Evolutionary conservation across 495 filamentous ascomycete species (phyloP).

Genomic region (Aeminium ludgeri): DNA sequence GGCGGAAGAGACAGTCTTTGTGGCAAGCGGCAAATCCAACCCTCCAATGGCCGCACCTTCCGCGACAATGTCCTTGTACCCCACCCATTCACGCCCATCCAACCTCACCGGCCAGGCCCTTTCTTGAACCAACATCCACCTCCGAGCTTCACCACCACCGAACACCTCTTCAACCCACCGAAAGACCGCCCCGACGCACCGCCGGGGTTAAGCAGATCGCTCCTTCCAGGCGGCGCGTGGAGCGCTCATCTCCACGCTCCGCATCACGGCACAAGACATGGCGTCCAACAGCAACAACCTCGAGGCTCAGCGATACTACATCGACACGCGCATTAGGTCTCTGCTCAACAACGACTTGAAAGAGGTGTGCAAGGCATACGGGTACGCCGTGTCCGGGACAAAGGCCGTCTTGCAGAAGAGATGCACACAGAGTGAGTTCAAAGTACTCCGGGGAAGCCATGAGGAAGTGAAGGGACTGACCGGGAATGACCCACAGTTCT

Average conservation of each 20-base stretch:
- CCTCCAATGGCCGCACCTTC: conserved; percentile 6
- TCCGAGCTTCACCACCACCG: too few species aligned
- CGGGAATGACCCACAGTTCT: conserved; percentile 8
- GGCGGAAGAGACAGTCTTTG: neutral
- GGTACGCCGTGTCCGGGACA: conserved; percentile 55
- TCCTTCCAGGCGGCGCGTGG: neutral
- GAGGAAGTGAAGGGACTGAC: neutral
- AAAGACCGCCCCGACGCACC: too few species aligned
- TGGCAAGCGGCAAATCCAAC: too few species aligned
- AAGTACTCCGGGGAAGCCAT: neutral
- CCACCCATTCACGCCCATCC: too few species aligned
- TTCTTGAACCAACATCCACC: too few species aligned
- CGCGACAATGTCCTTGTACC: too few species aligned
- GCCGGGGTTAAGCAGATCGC: too few species aligned
- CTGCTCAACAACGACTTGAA: conserved; percentile 59
- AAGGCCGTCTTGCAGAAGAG: conserved; percentile 65
- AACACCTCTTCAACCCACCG: too few species aligned
- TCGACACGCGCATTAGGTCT: conserved; percentile 36
- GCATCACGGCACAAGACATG: conserved; percentile 22
- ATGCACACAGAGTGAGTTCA: conserved; percentile 53
- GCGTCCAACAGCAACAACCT: conserved; percentile 30
- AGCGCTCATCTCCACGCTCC: neutral
- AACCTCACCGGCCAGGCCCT: too few species aligned
- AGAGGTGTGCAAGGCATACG: conserved; percentile 50
- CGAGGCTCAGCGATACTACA: conserved; percentile 18